Base-by-base conservation (phyloP, 75 land plant species). In the Pinus tabuliformis region DNA sequence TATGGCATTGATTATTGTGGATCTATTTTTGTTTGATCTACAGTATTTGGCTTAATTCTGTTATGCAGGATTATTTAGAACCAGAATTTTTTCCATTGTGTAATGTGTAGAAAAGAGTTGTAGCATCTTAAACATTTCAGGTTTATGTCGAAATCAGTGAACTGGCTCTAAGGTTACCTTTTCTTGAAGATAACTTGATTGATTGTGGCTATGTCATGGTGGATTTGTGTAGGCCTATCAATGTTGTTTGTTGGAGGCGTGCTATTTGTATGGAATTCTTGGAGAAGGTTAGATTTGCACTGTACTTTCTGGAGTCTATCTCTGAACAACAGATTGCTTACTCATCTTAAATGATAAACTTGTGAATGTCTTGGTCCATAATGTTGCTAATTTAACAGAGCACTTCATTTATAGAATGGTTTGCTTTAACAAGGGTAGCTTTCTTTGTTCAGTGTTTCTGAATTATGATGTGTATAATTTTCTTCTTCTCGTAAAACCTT, bases 211-310 rank as follows among this genome's bases (percentile, higher is more conserved):
- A 49, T 77, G 70, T 61, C 30, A 20, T 54, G 9, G 59, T 60
- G 28, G 15, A 26, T 18, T 73, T 68, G 78, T 21, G 21, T 85
- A 97, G 99, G 87, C 99, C 99, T 56, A 81, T 97, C 65, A 95
- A 92, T 86, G 89, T 97, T 78, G 95, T 97, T 59, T 88, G 98
- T 81, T 97, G 99, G 99, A 97, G 76, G 82, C 95, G 99, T 39
- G 99, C 99, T 8, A 88, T 97, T 74, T 97, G 99, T 77, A 78
- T 97, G 83, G 98, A 97, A 73, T 91, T 95, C 76, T 82, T 89
- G 89, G 98, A 95, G 83, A 97, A 97, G 99, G 99, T 97, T 59
- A 74, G 84, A 62, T 57, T 87, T 66, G 56, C 56, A 59, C 62
- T 75, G 12, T 81, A 8, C 56, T 80, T 80, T 65, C 58, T 68